phyloP scores from a whole-genome alignment of 805 yeast species.

The Torulaspora franciscae region DNA sequence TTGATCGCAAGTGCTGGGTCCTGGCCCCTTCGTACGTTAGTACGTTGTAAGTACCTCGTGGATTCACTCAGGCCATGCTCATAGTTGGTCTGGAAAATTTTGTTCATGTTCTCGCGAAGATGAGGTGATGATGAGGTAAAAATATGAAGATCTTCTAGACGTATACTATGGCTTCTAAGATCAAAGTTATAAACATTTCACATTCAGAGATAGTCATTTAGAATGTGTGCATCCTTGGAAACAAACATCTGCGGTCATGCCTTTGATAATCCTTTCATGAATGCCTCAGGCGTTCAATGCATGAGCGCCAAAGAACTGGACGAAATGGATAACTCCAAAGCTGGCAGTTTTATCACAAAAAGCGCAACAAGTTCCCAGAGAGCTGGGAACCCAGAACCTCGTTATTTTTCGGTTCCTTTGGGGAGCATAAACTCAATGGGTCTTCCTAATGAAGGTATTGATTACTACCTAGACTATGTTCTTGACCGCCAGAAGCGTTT shows the following conservation, averaged over 20 bases:
- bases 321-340: conserved; percentile 24
- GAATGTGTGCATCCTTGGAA: conserved; percentile 18
- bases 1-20: no score
- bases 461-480: conserved; percentile 29
- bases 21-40: no score
- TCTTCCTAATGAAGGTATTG: conserved; percentile 31
- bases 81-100: no score
- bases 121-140: neutral
- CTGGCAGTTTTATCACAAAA: conserved; percentile 33
- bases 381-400: conserved; percentile 33
- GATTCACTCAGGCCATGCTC: no score
- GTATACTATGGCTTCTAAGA: neutral
- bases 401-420: conserved; percentile 30
- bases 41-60: no score
- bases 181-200: neutral
- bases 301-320: conserved; percentile 28
- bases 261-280: conserved; percentile 32
- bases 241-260: conserved; percentile 20
- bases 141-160: neutral
- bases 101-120: neutral
- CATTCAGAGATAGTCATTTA: neutral
- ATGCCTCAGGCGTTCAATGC: conserved; percentile 35
- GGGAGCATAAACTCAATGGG: conserved; percentile 36
- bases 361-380: conserved; percentile 28
- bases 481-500: conserved; percentile 18